These are phyloP conservation scores for Henningerozyma blattae DNA, from an alignment of 805 yeast genomes.

Conservation along the genomic window DNA sequence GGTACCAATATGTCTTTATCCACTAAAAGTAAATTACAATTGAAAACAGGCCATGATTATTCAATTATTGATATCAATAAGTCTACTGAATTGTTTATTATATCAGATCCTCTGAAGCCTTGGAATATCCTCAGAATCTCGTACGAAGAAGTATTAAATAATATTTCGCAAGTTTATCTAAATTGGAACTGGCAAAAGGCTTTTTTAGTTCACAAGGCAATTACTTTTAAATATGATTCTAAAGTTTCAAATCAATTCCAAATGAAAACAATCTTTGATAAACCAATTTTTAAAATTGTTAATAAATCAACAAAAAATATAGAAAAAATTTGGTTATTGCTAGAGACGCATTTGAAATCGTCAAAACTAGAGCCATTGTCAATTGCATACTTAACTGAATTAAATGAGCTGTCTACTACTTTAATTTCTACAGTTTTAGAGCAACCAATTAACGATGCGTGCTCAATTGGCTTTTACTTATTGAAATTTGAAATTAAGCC, in stretches of 20 bases:
- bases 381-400: slow-evolving; percentile 11
- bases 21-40: slow-evolving; percentile 18
- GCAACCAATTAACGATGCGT: slow-evolving; percentile 12
- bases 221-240: slow-evolving; percentile 23
- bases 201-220: slow-evolving; percentile 12
- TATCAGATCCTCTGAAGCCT: slow-evolving; percentile 33
- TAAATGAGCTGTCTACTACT: slow-evolving; percentile 5
- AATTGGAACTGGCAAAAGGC: slow-evolving; percentile 45
- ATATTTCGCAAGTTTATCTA: slow-evolving; percentile 43
- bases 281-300: slow-evolving; percentile 34
- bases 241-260: slow-evolving; percentile 7
- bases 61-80: slow-evolving; percentile 34
- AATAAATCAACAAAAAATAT: slow-evolving; percentile 20
- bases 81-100: slow-evolving; percentile 10
- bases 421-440: slow-evolving; percentile 5
- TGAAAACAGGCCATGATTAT: slow-evolving; percentile 62
- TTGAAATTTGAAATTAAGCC: slow-evolving; percentile 14
- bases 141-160: neutral
- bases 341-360: slow-evolving; percentile 36
- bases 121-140: neutral
- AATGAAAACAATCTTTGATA: slow-evolving; percentile 11
- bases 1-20: slow-evolving; percentile 47
- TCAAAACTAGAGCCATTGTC: slow-evolving; percentile 3
- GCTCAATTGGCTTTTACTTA: slow-evolving; percentile 31
- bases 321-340: slow-evolving; percentile 33